phyloP scores from a whole-genome alignment of 1,139 yeast genomes.

The Geotrichum bryndzae region DNA sequence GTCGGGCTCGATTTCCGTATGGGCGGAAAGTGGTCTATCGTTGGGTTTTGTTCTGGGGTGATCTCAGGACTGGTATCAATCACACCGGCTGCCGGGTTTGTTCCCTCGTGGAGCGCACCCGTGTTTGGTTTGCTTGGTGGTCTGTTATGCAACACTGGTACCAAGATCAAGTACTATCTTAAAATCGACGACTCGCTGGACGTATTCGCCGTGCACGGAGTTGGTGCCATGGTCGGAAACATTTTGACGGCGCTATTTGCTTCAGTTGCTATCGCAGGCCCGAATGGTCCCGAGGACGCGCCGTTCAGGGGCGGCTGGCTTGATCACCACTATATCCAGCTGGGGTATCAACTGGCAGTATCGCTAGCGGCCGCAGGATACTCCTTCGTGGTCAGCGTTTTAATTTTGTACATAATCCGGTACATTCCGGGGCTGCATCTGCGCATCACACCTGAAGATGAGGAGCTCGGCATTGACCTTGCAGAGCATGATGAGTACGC shows the following conservation, averaged over 20 bases:
- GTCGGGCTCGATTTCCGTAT: conserved; percentile 31
- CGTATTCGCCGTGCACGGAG: conserved; percentile 36
- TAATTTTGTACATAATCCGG: conserved; percentile 42
- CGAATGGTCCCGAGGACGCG: conserved; percentile 16
- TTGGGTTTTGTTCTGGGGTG: conserved; percentile 40
- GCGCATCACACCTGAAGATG: conserved; percentile 39
- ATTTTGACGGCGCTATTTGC: conserved; percentile 36
- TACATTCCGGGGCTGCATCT: conserved; percentile 45
- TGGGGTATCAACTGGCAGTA: conserved; percentile 47
- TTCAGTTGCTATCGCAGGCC: conserved; percentile 19
- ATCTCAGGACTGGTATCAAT: conserved; percentile 38
- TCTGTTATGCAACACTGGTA: conserved; percentile 33
- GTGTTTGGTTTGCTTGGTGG: conserved; percentile 36
- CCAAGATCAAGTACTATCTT: conserved; percentile 35
- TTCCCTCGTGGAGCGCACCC: conserved; percentile 35
- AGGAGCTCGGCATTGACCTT: conserved; percentile 46
- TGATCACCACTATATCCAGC: conserved; percentile 43
- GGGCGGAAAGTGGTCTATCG: conserved; percentile 33
- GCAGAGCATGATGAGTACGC: conserved; percentile 52
- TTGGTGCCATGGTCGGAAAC: conserved; percentile 36
- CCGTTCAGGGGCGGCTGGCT: conserved; percentile 45
- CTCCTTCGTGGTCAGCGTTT: conserved; percentile 39
- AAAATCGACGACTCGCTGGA: conserved; percentile 37
- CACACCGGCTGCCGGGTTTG: conserved; percentile 40
- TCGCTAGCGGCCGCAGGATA: conserved; percentile 41